phyloP scores from a whole-genome alignment of 352 stramenopile species.

The Pythium diclinum region DNA sequence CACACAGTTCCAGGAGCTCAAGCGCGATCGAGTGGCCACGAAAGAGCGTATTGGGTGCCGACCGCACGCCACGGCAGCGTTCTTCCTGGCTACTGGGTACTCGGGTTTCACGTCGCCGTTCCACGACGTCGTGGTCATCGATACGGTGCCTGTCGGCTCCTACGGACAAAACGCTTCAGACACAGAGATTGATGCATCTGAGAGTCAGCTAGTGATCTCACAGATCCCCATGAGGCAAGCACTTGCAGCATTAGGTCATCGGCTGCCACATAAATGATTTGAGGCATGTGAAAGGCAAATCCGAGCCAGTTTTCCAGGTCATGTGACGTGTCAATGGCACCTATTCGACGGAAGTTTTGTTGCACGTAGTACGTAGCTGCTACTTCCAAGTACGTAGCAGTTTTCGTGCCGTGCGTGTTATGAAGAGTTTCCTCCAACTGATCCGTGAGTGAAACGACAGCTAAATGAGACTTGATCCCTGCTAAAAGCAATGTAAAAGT shows the following conservation, averaged over 20 bases:
- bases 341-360: not conserved
- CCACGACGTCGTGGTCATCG: slow-evolving; percentile 16
- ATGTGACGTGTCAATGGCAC: not conserved
- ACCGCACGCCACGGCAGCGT: not conserved
- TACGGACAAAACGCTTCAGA: not conserved
- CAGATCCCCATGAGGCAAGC: not conserved
- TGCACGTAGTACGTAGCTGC: not conserved
- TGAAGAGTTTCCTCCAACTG: not conserved
- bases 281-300: slow-evolving; percentile 4
- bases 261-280: not conserved
- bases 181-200: not conserved
- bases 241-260: not conserved
- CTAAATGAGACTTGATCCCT: not conserved
- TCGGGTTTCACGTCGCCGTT: slow-evolving; percentile 5
- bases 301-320: not conserved
- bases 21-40: not conserved
- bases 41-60: slow-evolving; percentile 17
- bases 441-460: not conserved
- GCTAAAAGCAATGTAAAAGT: not conserved
- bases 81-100: slow-evolving; percentile 9
- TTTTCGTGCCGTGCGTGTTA: not conserved
- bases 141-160: not conserved
- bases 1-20: not conserved
- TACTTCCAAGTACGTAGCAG: not conserved
- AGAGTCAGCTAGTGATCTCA: not conserved